Base-by-base conservation (phyloP, 2,329 filamentous ascomycete species). In the Tolypocladium ophioglossoides region DNA sequence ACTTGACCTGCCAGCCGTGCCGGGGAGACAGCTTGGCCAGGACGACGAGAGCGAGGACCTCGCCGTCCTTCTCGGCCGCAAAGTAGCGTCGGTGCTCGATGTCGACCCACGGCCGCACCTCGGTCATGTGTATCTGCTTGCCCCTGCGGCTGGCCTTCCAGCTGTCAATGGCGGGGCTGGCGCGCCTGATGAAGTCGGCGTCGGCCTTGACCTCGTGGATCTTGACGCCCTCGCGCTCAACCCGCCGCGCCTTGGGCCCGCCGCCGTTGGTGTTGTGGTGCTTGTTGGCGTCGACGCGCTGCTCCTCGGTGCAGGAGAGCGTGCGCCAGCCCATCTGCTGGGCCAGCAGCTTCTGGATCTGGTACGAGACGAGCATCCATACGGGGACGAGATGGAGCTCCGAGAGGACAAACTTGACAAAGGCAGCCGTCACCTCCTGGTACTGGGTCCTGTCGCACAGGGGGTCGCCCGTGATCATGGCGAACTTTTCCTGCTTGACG, bases 1-100 rank as follows among this genome's bases (percentile, higher is more conserved):
- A 96, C 75, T 96, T 96, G 67, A 96, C 86, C 74, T 96, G 91
- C 83, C 90, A 95, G 53, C 91, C 91, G 67, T 95, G 83, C 38
- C 82, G 77, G 2, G 90, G 89, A 4, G 87, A 82, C 32, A 96
- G 82, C 68, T 90, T 87, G 52, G 88, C 87, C 63, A 96, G 76
- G 10, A 92, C 85, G n/a, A 92, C 86, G 55, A 96, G 80, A 37
- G 87, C 86, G 44, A 79, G 79, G 54, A 96, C 82, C 56, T 79
- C 82, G 58, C 87, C 87, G 18, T 88, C 80, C 64, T 87, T 87
- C 59, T 85, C 79, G 11, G 89, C 87, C 63, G 89, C 87, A 66
- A 91, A 89, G 74, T 95, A 96, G 59, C 89, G 86, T 18, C 91
- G 84, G 67, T 96, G 91, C 57, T 82, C 82, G 64, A 81, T 77